Evolutionary conservation across 139 green algal genomes (phyloP).

Genomic region (Chlamydomonas sp.): DNA sequence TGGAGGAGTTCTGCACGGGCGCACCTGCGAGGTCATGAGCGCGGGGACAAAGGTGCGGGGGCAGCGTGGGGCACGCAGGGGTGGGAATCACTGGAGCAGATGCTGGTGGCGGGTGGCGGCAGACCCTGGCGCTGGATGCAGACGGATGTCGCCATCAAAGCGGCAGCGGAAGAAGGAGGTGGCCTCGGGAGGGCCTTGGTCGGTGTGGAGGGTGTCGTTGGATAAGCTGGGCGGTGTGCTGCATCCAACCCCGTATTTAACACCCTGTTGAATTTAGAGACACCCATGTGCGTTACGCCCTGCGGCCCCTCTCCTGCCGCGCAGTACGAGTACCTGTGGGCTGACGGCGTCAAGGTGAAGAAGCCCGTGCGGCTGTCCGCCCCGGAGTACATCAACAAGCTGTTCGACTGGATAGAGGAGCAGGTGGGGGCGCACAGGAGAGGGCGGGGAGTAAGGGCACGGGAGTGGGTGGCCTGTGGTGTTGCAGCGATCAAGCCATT

Average conservation of each 20-base stretch:
- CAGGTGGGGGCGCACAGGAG: slow-evolving; percentile 61
- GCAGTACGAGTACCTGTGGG: slow-evolving; percentile 99
- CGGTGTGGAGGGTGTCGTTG: no score
- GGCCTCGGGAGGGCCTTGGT: neutral
- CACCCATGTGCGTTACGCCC: no score
- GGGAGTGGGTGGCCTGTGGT: no score
- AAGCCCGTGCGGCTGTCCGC: slow-evolving; percentile 93
- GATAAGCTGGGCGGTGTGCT: no score
- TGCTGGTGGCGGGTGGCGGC: neutral
- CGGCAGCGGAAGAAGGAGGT: no score
- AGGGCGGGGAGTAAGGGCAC: neutral
- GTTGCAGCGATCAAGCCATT: no score
- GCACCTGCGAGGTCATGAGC: slow-evolving; percentile 94
- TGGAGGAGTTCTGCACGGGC: slow-evolving; percentile 94
- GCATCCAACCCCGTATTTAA: slow-evolving; percentile 6
- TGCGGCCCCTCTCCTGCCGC: neutral
- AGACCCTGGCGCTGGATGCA: no score
- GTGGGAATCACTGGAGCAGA: neutral
- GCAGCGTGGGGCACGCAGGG: neutral
- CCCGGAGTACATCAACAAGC: slow-evolving; percentile 94
- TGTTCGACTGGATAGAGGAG: slow-evolving; percentile 98
- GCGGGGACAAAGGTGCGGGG: slow-evolving; percentile 86
- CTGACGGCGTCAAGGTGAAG: slow-evolving; percentile 94
- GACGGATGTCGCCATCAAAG: no score
- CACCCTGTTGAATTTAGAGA: no score